Evolutionary conservation across 495 filamentous ascomycete species (phyloP).

Genomic region (Chaetomium fimeti): DNA sequence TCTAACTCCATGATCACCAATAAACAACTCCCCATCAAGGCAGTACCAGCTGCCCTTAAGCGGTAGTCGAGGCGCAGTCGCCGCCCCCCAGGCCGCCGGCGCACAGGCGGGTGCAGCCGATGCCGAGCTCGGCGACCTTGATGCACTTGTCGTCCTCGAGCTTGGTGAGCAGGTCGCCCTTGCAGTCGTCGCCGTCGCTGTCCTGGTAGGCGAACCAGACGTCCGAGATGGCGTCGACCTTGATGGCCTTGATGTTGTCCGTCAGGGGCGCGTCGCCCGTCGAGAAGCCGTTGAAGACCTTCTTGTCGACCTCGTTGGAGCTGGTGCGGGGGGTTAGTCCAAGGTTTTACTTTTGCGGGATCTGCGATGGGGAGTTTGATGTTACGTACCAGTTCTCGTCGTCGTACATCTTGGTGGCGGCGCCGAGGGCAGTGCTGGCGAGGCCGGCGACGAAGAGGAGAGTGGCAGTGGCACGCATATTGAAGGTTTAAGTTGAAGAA

Average conservation of each 20-base stretch:
- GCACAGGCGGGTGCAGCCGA: too few species aligned
- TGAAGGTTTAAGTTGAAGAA: too few species aligned
- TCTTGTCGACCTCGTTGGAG: conserved; percentile 19
- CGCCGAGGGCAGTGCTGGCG: conserved; percentile 21
- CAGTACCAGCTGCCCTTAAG: too few species aligned
- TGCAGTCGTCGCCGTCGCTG: conserved; percentile 20
- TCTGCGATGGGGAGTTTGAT: neutral
- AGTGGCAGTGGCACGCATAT: too few species aligned
- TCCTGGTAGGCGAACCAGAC: conserved; percentile 21
- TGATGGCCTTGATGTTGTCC: conserved; percentile 23
- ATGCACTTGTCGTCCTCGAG: neutral
- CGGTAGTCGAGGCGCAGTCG: too few species aligned
- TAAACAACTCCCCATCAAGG: too few species aligned
- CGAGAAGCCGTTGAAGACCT: conserved; percentile 21
- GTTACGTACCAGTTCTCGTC: conserved; percentile 23
- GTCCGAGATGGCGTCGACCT: conserved; percentile 13
- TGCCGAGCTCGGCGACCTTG: too few species aligned
- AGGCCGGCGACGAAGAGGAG: conserved; percentile 15
- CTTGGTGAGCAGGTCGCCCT: conserved; percentile 19
- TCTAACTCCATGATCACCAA: too few species aligned
- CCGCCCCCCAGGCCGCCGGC: too few species aligned
- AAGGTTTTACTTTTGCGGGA: too few species aligned
- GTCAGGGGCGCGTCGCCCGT: conserved; percentile 19
- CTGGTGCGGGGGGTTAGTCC: neutral
- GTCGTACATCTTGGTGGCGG: conserved; percentile 25